These are phyloP conservation scores for Didymosphaeria variabile DNA, from an alignment of 2,329 filamentous ascomycete genomes.

Conservation along the genomic window DNA sequence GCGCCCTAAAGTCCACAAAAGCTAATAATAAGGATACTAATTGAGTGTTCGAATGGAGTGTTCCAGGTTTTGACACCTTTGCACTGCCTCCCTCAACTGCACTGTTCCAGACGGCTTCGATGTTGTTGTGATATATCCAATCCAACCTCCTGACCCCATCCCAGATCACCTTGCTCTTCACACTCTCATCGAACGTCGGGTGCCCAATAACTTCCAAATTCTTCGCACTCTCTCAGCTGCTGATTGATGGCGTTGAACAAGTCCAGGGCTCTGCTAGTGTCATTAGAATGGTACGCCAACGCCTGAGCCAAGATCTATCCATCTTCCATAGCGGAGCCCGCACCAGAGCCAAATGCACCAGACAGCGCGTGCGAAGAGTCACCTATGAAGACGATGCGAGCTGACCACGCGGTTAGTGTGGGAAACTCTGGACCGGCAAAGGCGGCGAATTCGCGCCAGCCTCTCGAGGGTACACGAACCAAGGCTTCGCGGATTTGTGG, in stretches of 20 bases:
- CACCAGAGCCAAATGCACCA: slow-evolving; percentile 57
- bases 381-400: slow-evolving; percentile 60
- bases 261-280: slow-evolving; percentile 38
- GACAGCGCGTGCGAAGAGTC: slow-evolving; percentile 66
- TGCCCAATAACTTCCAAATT: slow-evolving; percentile 25
- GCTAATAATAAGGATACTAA: neutral
- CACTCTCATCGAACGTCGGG: slow-evolving; percentile 34
- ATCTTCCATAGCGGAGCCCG: slow-evolving; percentile 58
- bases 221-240: slow-evolving; percentile 23
- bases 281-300: slow-evolving; percentile 26
- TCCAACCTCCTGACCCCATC: slow-evolving; percentile 47
- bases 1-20: too few relatives aligned
- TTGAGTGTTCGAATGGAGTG: neutral
- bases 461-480: slow-evolving; percentile 46
- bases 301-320: slow-evolving; percentile 56
- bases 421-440: slow-evolving; percentile 58
- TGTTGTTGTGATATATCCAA: slow-evolving; percentile 57
- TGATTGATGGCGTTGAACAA: slow-evolving; percentile 53
- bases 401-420: slow-evolving; percentile 53
- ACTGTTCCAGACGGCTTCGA: slow-evolving; percentile 48
- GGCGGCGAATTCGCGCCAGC: slow-evolving; percentile 60
- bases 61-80: neutral
- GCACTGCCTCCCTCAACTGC: neutral
- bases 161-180: slow-evolving; percentile 40
- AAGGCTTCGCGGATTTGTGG: slow-evolving; percentile 53